phyloP scores from a whole-genome alignment of 2,329 filamentous ascomycete genomes.

The Fusarium keratoplasticum region DNA sequence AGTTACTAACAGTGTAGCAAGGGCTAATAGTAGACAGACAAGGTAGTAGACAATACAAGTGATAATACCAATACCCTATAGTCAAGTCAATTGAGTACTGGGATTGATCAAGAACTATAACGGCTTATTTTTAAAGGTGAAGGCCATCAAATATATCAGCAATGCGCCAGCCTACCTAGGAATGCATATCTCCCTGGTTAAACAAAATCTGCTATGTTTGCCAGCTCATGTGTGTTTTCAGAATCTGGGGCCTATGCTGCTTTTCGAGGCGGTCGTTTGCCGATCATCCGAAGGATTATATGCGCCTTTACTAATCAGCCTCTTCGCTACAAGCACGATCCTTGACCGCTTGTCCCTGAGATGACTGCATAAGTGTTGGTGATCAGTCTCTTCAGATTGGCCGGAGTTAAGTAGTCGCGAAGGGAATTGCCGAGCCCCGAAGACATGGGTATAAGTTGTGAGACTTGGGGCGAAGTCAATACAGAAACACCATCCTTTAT shows the following conservation, averaged over 20 bases:
- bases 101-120: not conserved
- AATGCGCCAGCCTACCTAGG: not conserved
- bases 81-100: not conserved
- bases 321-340: not conserved
- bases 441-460: not conserved
- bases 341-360: not conserved
- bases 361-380: not conserved
- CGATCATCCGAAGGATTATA: not conserved
- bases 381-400: not conserved
- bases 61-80: not conserved
- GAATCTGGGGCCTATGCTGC: not conserved
- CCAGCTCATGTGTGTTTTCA: not conserved
- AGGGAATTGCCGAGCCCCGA: not conserved
- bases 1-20: not conserved
- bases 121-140: no score
- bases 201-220: not conserved
- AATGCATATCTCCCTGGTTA: not conserved
- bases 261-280: not conserved
- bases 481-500: not conserved
- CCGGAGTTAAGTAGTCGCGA: not conserved
- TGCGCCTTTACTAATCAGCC: not conserved
- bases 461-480: not conserved
- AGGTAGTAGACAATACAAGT: not conserved
- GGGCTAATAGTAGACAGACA: not conserved
- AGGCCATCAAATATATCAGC: not conserved